phyloP scores from a whole-genome alignment of 345 rosid genomes.

The Aquilaria malaccensis region DNA sequence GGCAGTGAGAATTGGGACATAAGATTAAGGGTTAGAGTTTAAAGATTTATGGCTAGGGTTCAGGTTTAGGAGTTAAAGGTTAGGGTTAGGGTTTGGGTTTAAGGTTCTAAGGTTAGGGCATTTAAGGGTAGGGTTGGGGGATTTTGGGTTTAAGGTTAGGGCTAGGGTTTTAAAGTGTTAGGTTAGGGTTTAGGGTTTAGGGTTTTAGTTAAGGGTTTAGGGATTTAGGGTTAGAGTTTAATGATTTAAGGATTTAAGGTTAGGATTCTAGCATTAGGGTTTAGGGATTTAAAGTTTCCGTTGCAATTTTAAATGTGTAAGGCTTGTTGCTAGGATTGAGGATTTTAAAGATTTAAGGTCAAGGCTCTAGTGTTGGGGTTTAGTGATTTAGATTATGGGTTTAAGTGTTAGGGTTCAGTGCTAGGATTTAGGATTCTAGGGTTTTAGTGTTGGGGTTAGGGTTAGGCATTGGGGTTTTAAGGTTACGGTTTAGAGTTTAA shows the following conservation, averaged over 20 bases:
- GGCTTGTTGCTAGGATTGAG: not conserved
- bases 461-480: not conserved
- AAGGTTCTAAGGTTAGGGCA: not conserved
- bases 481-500: not conserved
- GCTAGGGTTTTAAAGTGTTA: not conserved
- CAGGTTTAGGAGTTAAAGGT: not conserved
- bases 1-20: not conserved
- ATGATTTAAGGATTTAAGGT: not conserved
- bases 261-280: not conserved
- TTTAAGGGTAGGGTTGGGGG: not conserved
- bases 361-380: not conserved
- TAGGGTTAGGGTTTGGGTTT: not conserved
- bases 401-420: not conserved
- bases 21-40: not conserved
- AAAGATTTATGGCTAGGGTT: not conserved
- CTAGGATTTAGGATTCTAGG: not conserved
- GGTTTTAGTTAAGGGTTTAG: conserved; percentile 1
- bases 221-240: not conserved
- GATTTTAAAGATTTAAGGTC: not conserved
- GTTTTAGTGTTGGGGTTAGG: not conserved
- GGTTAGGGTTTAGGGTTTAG: conserved; percentile 2
- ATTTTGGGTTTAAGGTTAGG: not conserved
- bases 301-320: not conserved
- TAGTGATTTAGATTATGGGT: not conserved
- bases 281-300: not conserved